Base-by-base conservation (phyloP, 352 stramenopile genomes). In the Globisporangium heterothallicum region DNA sequence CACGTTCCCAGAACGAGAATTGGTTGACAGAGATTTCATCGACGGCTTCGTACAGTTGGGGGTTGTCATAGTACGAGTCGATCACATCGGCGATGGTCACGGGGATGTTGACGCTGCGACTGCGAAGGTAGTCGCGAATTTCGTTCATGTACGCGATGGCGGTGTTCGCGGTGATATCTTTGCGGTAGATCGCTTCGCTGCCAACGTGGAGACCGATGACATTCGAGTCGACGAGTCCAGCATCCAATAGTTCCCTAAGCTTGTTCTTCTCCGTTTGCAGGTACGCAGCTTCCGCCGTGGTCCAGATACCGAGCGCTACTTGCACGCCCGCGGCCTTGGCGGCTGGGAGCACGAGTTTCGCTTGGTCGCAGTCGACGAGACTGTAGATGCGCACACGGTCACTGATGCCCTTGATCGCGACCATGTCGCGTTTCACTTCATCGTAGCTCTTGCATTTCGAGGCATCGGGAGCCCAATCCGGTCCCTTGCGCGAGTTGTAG, bases 21-120 rank as follows among this genome's bases (percentile, higher is more conserved):
- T 92, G 73, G 66, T 90, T 92, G 32, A 87, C 68, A 18, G 72
- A 82, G 18, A 88, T 55, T 49, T 76, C 74, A 49, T 92, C 81
- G 2, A 88, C 76, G 0, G 72, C 76, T 18, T 85, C 60, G 22
- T 88, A 49, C 2, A 92, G 56, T 36, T 75, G 24, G 25, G 55
- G 70, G 49, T 90, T 78, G n/a, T 55, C 49, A 43, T 82, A 69
- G 66, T 88, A 92, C 22, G 74, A 67, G 59, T 88, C 74, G 19
- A 89, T 71, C 21, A 84, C 66, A 50, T 92, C 78, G 13, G 81
- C 74, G 56, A 90, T 82, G 9, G 77, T 81, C 26, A 92, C 55
- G 14, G 74, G 76, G 3, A 80, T 73, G 42, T 70, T 62, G 36
- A 79, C 66, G 47, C 58, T 59, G 27, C 68, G 66, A 9, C 50